Evolutionary conservation across 768 basidiomycete genomes (phyloP).

Genomic region (Pisolithus sp.): DNA sequence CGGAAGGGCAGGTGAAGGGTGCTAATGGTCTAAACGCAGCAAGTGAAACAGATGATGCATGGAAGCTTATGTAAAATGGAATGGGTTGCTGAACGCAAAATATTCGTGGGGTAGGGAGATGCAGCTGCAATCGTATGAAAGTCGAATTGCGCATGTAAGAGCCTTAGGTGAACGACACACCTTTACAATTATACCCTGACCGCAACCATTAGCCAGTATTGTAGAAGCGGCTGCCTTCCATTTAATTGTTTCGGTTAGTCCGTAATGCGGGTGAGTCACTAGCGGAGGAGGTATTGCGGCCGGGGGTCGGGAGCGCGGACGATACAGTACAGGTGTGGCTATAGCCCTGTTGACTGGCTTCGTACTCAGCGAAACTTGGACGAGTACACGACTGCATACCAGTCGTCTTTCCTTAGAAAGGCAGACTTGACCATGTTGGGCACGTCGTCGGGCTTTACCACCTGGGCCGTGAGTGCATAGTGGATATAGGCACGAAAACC

Average conservation of each 20-base stretch:
- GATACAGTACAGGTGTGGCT: conserved; percentile 57
- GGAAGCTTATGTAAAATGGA: conserved; percentile 60
- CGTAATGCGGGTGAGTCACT: conserved; percentile 20
- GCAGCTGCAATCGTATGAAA: conserved; percentile 27
- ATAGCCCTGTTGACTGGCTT: conserved; percentile 35
- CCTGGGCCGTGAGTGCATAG: conserved; percentile 51
- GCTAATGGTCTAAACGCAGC: conserved; percentile 54
- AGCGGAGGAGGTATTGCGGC: conserved; percentile 45
- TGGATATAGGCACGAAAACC: conserved; percentile 64
- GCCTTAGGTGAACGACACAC: conserved; percentile 12
- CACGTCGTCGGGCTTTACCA: conserved; percentile 41
- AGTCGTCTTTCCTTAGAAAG: conserved; percentile 46
- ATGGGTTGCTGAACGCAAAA: conserved; percentile 54
- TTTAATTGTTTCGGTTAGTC: conserved; percentile 39
- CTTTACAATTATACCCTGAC: conserved; percentile 35
- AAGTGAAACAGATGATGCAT: conserved; percentile 50
- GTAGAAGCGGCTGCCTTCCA: conserved; percentile 46
- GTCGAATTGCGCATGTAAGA: background rate
- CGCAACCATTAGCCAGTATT: conserved; percentile 33
- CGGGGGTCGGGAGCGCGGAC: conserved; percentile 59
- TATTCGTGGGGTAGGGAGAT: conserved; percentile 53
- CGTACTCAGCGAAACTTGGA: background rate
- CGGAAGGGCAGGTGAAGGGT: conserved; percentile 34
- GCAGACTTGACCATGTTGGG: conserved; percentile 45
- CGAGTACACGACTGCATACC: conserved; percentile 33